A percentile compares a stretch with the other conserved stretches of the same genome.
These are phyloP conservation scores for Boletus rubroflammeus DNA, from an alignment of 768 basidiomycete genomes.

Conservation along the genomic window DNA sequence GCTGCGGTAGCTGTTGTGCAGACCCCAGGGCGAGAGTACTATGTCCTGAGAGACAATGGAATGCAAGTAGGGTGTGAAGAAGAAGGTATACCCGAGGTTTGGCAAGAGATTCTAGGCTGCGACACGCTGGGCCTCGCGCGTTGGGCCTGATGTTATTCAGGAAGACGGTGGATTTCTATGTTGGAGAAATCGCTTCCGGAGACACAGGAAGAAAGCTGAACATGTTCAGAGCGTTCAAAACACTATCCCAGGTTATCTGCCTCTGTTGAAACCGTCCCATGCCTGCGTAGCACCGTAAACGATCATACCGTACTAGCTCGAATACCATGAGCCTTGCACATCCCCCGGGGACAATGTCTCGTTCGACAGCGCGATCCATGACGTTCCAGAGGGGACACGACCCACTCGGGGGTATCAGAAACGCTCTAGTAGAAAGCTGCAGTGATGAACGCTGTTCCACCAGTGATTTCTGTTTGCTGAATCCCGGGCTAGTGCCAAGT, in stretches of 20 bases:
- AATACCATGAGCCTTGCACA: neutral
- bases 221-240: neutral
- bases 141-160: neutral
- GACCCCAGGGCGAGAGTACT: conserved; percentile 66
- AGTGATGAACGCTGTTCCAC: no score
- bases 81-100: conserved; percentile 59
- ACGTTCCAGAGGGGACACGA: neutral
- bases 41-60: conserved; percentile 68
- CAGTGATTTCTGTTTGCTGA: conserved; percentile 11
- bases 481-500: neutral
- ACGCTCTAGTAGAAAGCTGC: neutral
- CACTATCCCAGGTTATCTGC: neutral
- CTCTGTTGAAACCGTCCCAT: neutral
- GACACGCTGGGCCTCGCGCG: conserved; percentile 17
- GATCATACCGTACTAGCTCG: neutral
- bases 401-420: neutral
- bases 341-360: neutral
- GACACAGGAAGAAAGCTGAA: neutral
- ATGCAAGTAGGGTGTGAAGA: conserved; percentile 77
- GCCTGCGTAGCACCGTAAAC: neutral
- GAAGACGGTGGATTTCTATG: neutral
- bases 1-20: conserved; percentile 65
- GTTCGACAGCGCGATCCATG: neutral
- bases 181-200: neutral
- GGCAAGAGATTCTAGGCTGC: conserved; percentile 60